These are phyloP conservation scores for Leccinum griseonigrum DNA, from an alignment of 1,284 basidiomycete species.

Conservation along the genomic window DNA sequence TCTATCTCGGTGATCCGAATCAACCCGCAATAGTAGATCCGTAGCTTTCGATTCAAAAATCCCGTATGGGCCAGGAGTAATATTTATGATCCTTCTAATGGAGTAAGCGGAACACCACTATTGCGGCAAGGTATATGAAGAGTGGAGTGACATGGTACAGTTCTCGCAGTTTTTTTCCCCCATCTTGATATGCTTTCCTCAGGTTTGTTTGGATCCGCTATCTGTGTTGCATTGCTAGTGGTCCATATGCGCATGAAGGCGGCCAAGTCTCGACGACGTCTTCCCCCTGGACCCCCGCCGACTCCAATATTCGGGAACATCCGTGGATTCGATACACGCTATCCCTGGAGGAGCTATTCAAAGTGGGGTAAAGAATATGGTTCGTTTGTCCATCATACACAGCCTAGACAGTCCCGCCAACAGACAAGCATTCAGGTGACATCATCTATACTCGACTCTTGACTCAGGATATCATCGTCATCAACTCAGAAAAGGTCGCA, in stretches of 20 bases:
- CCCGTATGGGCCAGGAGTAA: neutral
- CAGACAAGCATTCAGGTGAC: conserved; percentile 11
- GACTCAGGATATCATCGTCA: conserved; percentile 16
- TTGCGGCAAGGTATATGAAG: neutral
- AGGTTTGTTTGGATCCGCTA: neutral
- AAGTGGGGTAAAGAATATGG: conserved; percentile 25
- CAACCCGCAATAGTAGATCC: neutral
- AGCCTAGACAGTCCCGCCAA: neutral
- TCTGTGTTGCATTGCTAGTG: conserved; percentile 14
- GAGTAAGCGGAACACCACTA: neutral
- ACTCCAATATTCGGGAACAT: conserved; percentile 25
- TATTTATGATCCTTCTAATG: no score
- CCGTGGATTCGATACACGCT: conserved; percentile 9
- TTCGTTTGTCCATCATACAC: neutral
- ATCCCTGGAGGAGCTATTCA: conserved; percentile 26
- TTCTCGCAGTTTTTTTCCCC: neutral
- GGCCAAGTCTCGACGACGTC: conserved; percentile 2
- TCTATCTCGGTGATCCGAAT: neutral
- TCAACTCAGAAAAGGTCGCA: conserved; percentile 26
- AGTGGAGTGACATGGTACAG: neutral
- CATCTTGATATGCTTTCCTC: conserved; percentile 7
- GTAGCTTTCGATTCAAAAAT: neutral
- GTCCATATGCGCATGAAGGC: conserved; percentile 11
- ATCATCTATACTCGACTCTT: conserved; percentile 24
- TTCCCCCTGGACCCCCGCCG: conserved; percentile 24